These are phyloP conservation scores for Trametes sanguinea DNA, from an alignment of 768 basidiomycete species.

Conservation along the genomic window DNA sequence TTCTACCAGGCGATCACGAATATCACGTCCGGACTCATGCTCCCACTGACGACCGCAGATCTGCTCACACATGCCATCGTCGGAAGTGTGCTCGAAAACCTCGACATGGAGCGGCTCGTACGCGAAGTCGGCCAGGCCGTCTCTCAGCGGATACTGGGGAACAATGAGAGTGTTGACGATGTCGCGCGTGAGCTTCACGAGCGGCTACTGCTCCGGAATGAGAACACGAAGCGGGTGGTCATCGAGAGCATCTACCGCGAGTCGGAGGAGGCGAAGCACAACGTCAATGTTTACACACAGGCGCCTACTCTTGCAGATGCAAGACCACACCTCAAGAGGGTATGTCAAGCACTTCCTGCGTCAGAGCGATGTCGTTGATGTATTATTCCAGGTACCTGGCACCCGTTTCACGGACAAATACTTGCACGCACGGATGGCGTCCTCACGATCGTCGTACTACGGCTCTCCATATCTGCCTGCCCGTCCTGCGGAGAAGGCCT, in stretches of 20 bases:
- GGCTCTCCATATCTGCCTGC: constrained; percentile 51
- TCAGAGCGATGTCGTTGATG: not conserved
- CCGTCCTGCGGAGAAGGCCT: constrained; percentile 36
- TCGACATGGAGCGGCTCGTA: constrained; percentile 97
- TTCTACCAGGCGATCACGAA: constrained; percentile 91
- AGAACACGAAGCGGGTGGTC: constrained; percentile 95
- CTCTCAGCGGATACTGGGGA: constrained; percentile 86
- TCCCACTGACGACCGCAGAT: constrained; percentile 94
- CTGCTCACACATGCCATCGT: constrained; percentile 94
- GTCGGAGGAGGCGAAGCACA: constrained; percentile 84
- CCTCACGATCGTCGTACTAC: constrained; percentile 51
- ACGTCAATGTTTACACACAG: constrained; percentile 82
- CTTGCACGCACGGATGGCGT: constrained; percentile 66
- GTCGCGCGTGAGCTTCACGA: constrained; percentile 95
- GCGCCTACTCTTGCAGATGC: constrained; percentile 73
- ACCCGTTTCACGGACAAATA: constrained; percentile 98
- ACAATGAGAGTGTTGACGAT: constrained; percentile 95
- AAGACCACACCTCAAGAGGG: constrained; percentile 76
- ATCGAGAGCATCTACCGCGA: constrained; percentile 97
- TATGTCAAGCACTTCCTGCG: constrained; percentile 36
- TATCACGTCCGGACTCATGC: constrained; percentile 94
- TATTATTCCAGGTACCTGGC: constrained; percentile 72
- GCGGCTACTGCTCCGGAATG: constrained; percentile 84
- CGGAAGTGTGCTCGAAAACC: constrained; percentile 93
- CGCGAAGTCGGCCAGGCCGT: constrained; percentile 94